Evolutionary conservation across 2,329 filamentous ascomycete genomes (phyloP).

Genomic region (Fusarium sterilihyphosum): DNA sequence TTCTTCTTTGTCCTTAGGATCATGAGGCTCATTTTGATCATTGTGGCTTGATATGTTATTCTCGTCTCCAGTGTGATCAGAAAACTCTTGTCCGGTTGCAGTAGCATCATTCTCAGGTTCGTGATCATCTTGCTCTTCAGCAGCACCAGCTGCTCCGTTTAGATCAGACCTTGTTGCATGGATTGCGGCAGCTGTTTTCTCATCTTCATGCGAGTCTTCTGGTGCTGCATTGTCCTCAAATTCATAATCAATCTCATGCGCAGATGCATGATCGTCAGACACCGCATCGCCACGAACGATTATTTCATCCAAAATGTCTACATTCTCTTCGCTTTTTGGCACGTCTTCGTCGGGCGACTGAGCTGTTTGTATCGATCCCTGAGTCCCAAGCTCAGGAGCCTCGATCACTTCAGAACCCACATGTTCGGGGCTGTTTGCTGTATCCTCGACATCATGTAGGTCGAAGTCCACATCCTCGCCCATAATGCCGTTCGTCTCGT

Average conservation of each 20-base stretch:
- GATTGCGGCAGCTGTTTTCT: conserved; percentile 14
- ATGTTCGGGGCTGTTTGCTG: conserved; percentile 7
- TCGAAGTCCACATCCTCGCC: conserved; percentile 36
- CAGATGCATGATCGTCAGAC: conserved; percentile 23
- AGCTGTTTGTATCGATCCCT: conserved; percentile 15
- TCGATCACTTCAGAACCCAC: conserved; percentile 11
- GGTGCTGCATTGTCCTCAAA: conserved; percentile 38
- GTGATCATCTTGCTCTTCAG: background rate
- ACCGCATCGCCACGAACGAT: background rate
- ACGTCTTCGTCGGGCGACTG: background rate
- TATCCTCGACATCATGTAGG: conserved; percentile 18
- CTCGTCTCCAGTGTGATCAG: conserved; percentile 19
- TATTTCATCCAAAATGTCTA: conserved; percentile 9
- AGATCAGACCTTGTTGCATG: background rate
- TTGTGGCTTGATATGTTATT: conserved; percentile 25
- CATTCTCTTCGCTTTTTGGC: conserved; percentile 4
- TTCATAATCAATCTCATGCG: conserved; percentile 47
- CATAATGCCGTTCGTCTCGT: conserved; percentile 35
- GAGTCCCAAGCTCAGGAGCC: conserved; percentile 6
- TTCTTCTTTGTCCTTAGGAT: background rate
- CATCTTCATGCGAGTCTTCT: background rate
- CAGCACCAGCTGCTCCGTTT: background rate
- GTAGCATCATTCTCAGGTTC: background rate
- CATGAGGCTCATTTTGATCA: conserved; percentile 22
- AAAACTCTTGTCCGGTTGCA: background rate